These are phyloP conservation scores for Boletales sp. DNA, from an alignment of 768 basidiomycete species.

Conservation along the genomic window DNA sequence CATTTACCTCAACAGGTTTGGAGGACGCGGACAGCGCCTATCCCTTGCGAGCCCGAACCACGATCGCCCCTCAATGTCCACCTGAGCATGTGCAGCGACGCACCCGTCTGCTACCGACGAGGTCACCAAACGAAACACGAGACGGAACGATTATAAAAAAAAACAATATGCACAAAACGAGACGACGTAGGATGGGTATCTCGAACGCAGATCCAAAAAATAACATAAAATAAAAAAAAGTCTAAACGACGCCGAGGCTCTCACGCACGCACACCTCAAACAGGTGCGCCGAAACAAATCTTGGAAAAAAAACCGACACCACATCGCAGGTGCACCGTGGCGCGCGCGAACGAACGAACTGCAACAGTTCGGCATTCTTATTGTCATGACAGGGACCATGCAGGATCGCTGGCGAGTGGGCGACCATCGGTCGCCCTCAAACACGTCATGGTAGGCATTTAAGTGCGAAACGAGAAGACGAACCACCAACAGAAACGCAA, in stretches of 20 bases:
- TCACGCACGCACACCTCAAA: not conserved
- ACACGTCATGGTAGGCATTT: too few relatives aligned
- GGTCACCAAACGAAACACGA: too few relatives aligned
- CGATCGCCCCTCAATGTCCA: not conserved
- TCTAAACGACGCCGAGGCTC: not conserved
- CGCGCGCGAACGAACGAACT: not conserved
- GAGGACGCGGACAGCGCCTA: too few relatives aligned
- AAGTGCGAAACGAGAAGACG: too few relatives aligned
- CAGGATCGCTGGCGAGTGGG: too few relatives aligned
- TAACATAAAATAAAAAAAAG: not conserved
- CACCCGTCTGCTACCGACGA: slow-evolving; percentile 22
- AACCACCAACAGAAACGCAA: too few relatives aligned
- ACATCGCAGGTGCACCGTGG: too few relatives aligned
- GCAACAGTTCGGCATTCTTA: not conserved
- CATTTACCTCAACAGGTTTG: too few relatives aligned
- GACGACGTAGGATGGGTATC: not conserved
- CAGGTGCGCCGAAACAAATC: not conserved
- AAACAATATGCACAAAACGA: not conserved
- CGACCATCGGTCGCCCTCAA: too few relatives aligned
- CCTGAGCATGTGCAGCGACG: slow-evolving; percentile 14
- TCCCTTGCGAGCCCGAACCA: not conserved
- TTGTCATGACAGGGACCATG: too few relatives aligned
- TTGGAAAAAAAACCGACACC: too few relatives aligned
- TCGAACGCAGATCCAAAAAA: not conserved
- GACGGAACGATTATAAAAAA: too few relatives aligned